Base-by-base conservation (phyloP, 2,329 filamentous ascomycete genomes). In the Rhexocercosporidium sp. region DNA sequence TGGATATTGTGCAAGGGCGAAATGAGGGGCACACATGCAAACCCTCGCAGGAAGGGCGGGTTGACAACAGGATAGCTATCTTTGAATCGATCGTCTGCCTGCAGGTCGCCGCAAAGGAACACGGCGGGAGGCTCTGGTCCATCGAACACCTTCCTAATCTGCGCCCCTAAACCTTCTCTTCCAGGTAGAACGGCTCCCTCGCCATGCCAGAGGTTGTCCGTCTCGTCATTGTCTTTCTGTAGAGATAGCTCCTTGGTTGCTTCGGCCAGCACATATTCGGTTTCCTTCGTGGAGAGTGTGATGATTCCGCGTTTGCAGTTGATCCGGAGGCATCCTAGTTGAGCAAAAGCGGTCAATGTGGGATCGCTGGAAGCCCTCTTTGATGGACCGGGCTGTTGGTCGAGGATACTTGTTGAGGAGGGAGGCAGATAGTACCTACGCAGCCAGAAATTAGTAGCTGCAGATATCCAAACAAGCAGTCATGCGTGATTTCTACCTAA, bases 11-110 rank as follows among this genome's bases (percentile, higher is more conserved):
- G 84, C 6, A 74, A 73, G 0, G 83, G 83, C 3, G 86, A 88
- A 29, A 84, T 82, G 63, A 92, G 85, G 0, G 89, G 89, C 0
- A 90, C 88, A 20, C 85, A 85, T 6, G 85, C 85, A 66, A 87
- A 86, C 72, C 88, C 88, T 54, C 78, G 77, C 34, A 81, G 76
- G 37, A 77, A 68, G 0, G 79, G 79, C 0, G 76, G 68, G 0
- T 69, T 74, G 3, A 73, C 69, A 1, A 82, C 80, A 34, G 81
- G 79, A 1, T 74, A 69, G 46, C 79, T 73, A 7, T 76, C 62
- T 51, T 78, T 79, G 65, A 79, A 83, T 22, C 73, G 75, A 8
- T 80, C 76, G 69, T 83, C 72, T 34, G 78, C 69, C 34, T 71
- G 68, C 44, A 83, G 66, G 69, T 84, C 81, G 47, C 77, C 75